These are phyloP conservation scores for Plectosphaerella cucumerina DNA, from an alignment of 2,329 filamentous ascomycete species.

Conservation along the genomic window DNA sequence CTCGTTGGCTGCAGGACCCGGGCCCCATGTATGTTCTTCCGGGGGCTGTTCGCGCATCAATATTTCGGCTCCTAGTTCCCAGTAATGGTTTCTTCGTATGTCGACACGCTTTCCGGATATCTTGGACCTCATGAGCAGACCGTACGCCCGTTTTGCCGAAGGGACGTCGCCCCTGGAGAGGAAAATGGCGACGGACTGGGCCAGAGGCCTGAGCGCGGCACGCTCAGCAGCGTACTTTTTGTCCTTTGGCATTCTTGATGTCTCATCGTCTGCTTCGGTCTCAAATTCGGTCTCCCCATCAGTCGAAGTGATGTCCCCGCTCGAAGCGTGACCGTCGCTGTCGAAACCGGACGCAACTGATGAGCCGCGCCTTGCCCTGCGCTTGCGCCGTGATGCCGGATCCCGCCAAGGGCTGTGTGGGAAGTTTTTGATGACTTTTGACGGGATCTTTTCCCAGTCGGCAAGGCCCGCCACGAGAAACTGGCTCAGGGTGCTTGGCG, in stretches of 20 bases:
- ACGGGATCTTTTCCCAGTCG: constrained; percentile 39
- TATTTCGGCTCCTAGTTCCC: constrained; percentile 83
- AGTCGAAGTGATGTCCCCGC: neutral
- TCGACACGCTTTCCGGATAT: constrained; percentile 58
- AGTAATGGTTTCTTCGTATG: constrained; percentile 64
- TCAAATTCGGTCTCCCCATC: constrained; percentile 5
- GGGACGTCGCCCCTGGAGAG: constrained; percentile 66
- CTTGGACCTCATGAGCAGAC: constrained; percentile 51
- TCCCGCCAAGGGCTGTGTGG: constrained; percentile 39
- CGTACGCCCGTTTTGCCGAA: constrained; percentile 72
- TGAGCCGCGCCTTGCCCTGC: neutral
- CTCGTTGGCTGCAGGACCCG: too few relatives aligned
- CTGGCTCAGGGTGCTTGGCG: constrained; percentile 46
- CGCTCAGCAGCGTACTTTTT: constrained; percentile 10
- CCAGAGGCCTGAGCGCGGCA: constrained; percentile 10
- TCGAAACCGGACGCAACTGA: neutral
- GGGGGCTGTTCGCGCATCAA: constrained; percentile 57
- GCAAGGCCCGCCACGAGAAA: constrained; percentile 49
- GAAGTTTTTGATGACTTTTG: constrained; percentile 35
- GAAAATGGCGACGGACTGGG: constrained; percentile 64
- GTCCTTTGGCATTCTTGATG: constrained; percentile 13
- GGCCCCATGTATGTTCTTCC: neutral
- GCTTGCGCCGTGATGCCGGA: neutral
- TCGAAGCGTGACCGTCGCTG: neutral
- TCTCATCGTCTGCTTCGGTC: constrained; percentile 4